Evolutionary conservation across 2,329 filamentous ascomycete species (phyloP).

Genomic region (Penicillium glabrum): DNA sequence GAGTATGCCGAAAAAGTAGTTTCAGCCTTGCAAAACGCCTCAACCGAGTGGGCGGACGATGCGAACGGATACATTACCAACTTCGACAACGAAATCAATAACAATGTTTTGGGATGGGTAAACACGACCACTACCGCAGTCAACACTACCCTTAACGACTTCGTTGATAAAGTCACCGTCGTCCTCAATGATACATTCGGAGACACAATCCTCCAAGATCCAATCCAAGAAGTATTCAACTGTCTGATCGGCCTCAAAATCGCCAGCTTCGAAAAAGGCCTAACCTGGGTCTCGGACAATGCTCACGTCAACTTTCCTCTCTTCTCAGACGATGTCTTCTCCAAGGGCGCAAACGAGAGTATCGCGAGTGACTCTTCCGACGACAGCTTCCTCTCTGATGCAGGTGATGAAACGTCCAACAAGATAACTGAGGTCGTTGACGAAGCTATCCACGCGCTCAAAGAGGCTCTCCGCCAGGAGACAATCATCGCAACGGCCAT

Average conservation of each 20-base stretch:
- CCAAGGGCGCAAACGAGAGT: slow-evolving; percentile 67
- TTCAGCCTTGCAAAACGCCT: slow-evolving; percentile 68
- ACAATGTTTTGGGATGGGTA: slow-evolving; percentile 83
- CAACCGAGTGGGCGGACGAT: slow-evolving; percentile 71
- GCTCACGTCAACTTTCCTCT: slow-evolving; percentile 78
- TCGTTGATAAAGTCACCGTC: slow-evolving; percentile 73
- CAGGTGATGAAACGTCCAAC: slow-evolving; percentile 71
- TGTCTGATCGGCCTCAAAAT: slow-evolving; percentile 90
- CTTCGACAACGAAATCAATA: slow-evolving; percentile 72
- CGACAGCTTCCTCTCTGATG: slow-evolving; percentile 73
- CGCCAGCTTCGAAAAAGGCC: slow-evolving; percentile 75
- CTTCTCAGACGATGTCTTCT: slow-evolving; percentile 79
- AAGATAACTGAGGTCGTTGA: slow-evolving; percentile 76
- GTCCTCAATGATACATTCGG: slow-evolving; percentile 78
- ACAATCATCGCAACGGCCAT: slow-evolving; percentile 75
- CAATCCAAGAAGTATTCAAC: slow-evolving; percentile 75
- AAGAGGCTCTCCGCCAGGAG: slow-evolving; percentile 69
- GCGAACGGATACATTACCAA: slow-evolving; percentile 70
- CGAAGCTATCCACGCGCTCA: slow-evolving; percentile 67
- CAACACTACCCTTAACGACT: slow-evolving; percentile 80
- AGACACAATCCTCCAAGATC: slow-evolving; percentile 74
- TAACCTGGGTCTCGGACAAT: slow-evolving; percentile 92
- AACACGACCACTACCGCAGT: slow-evolving; percentile 77
- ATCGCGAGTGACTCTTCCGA: slow-evolving; percentile 52
- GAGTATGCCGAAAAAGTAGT: slow-evolving; percentile 79